Base-by-base conservation (phyloP, 1,139 yeast species). In the Suhomyces ambrosiae region DNA sequence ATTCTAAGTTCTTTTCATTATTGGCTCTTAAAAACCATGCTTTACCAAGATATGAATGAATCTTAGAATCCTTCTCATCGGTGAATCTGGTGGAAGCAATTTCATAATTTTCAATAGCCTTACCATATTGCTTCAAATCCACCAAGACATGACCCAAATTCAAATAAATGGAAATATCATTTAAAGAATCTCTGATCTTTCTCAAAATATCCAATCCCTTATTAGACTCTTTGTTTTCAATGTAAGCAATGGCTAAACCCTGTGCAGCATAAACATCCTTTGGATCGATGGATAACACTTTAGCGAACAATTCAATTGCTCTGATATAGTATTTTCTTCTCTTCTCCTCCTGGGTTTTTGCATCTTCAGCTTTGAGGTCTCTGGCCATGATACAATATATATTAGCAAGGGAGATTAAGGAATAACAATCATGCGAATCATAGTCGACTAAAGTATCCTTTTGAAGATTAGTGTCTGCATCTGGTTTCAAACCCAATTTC, bases 181-280 rank as follows among this genome's bases (percentile, higher is more conserved):
- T 81, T 50, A 92, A 72, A 7, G 97, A 84, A 53, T 92, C 98
- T 56, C 97, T 79, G 37, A 90, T 82, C 52, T 90, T 89, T 61
- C 95, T 79, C 55, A 94, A 82, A 37, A 89, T 82, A 49, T 88
- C 95, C 53, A 89, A 72, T 1, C 97, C 96, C 47, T 82, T 74
- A 27, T 78, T 81, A 15, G 80, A 65, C 43, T 87, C 83, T 53
- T 86, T 86, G 54, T 85, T 85, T 52, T 90, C 97, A 15, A 95
- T 95, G 60, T 88, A 86, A 8, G 90, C 80, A 38, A 92, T 89
- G 1, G 97, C 98, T 46, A 94, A 74, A 36, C 99, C 99, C 61
- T 92, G 98, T 1, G 98, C 98, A 2, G 97, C 99, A 65, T 84
- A 92, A 1, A 92, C 95, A 58, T 92, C 88, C 49, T 77, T 73